These are phyloP conservation scores for Podila epicladia DNA, from an alignment of 192 early-diverging fungal species.

Conservation along the genomic window DNA sequence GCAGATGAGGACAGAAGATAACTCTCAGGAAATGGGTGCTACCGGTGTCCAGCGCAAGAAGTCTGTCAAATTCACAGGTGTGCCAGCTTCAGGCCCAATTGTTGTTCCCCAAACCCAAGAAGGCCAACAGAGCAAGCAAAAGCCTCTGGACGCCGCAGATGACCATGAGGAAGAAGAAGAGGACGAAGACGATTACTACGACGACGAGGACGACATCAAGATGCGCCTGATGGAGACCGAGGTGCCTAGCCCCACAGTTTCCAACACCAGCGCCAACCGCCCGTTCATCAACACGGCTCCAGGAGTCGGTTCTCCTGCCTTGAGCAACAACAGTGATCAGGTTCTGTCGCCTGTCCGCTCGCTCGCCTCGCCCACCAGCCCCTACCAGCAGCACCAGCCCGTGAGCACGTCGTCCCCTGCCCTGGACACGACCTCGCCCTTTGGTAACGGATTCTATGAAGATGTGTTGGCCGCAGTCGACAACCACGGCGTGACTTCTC, in stretches of 20 bases:
- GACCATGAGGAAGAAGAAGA: constrained; percentile 19
- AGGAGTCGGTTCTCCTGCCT: neutral
- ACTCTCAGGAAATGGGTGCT: neutral
- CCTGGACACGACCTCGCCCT: neutral
- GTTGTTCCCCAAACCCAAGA: neutral
- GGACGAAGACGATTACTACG: constrained; percentile 17
- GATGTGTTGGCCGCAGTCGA: constrained; percentile 45
- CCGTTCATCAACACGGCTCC: constrained; percentile 22
- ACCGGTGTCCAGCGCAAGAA: constrained; percentile 37
- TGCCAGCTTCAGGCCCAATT: constrained; percentile 33
- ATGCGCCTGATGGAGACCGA: constrained; percentile 37
- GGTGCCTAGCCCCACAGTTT: constrained; percentile 16
- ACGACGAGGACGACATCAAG: constrained; percentile 47
- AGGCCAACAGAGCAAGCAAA: neutral
- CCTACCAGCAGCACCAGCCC: constrained; percentile 17
- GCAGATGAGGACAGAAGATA: neutral
- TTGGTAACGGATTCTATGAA: constrained; percentile 42
- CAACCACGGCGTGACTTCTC: constrained; percentile 1
- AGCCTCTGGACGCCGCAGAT: constrained; percentile 2
- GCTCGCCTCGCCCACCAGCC: constrained; percentile 7
- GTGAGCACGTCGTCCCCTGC: neutral
- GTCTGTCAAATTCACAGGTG: constrained; percentile 47
- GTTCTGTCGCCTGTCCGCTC: constrained; percentile 16
- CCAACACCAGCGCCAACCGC: constrained; percentile 6
- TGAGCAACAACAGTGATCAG: neutral